A percentile compares a stretch with the other conserved stretches of the same genome.
Conservation (phyloP, 768 basidiomycete species). For the Psilocybe tampanensis region DNA sequence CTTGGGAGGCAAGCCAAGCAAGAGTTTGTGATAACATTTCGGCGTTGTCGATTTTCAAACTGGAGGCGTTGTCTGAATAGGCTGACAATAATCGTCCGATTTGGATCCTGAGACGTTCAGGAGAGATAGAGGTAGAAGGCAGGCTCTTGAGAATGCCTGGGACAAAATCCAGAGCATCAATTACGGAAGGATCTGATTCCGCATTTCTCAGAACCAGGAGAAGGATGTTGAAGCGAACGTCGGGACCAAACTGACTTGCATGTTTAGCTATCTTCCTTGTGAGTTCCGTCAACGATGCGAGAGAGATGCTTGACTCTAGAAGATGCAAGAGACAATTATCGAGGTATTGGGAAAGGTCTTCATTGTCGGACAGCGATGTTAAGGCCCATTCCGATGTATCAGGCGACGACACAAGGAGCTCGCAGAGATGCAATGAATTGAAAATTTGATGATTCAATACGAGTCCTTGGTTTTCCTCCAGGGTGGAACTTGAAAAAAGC, state of each 20-base stretch:
- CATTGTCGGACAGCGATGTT: slow-evolving; percentile 39
- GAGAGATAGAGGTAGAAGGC: slow-evolving; percentile 21
- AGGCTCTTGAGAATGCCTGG: slow-evolving; percentile 26
- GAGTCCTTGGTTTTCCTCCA: slow-evolving; percentile 32
- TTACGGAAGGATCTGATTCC: slow-evolving; percentile 28
- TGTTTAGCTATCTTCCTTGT: slow-evolving; percentile 30
- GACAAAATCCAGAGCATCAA: slow-evolving; percentile 24
- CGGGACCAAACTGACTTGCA: slow-evolving; percentile 27
- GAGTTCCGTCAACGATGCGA: slow-evolving; percentile 46
- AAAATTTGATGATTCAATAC: slow-evolving; percentile 52
- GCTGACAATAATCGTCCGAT: slow-evolving; percentile 34
- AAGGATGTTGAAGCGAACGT: slow-evolving; percentile 33
- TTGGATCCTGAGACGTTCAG: slow-evolving; percentile 34
- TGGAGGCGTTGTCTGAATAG: slow-evolving; percentile 27
- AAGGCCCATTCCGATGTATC: slow-evolving; percentile 46
- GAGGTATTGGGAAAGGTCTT: slow-evolving; percentile 46
- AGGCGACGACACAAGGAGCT: slow-evolving; percentile 42
- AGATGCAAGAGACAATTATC: slow-evolving; percentile 44
- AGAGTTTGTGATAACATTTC: slow-evolving; percentile 45
- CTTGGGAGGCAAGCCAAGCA: slow-evolving; percentile 56
- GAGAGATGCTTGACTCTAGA: slow-evolving; percentile 50
- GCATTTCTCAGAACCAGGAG: slow-evolving; percentile 33
- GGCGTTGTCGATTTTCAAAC: slow-evolving; percentile 39
- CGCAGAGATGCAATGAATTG: slow-evolving; percentile 50
- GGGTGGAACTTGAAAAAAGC: slow-evolving; percentile 2